Conservation (phyloP, 768 basidiomycete species). For the Mycena albidolilacea region DNA sequence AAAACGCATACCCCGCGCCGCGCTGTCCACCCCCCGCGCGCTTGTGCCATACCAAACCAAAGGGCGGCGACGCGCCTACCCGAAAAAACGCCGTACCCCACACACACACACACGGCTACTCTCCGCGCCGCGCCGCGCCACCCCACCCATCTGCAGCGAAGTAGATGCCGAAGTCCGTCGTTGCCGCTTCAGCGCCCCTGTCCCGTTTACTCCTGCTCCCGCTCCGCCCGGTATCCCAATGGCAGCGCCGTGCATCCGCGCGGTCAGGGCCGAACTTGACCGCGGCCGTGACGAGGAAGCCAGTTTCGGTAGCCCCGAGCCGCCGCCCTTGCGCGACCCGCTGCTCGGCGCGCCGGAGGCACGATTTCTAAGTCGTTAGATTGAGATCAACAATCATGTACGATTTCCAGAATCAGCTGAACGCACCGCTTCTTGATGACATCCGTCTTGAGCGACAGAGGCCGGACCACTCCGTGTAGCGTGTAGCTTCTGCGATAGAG, state of each 20-base stretch:
- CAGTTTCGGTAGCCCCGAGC: constrained; percentile 77
- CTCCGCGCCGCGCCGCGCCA: background rate
- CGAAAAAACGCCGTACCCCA: too few relatives aligned
- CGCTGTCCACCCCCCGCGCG: background rate
- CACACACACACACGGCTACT: background rate
- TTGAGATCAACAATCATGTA: constrained; percentile 9
- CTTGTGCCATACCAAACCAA: background rate
- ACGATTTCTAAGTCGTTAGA: constrained; percentile 74
- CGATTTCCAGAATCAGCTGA: constrained; percentile 1
- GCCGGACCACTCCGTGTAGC: constrained; percentile 96
- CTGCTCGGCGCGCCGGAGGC: constrained; percentile 82
- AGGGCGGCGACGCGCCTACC: background rate
- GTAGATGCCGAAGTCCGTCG: constrained; percentile 82
- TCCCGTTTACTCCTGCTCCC: constrained; percentile 45
- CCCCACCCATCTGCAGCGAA: constrained; percentile 60
- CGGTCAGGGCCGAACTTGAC: constrained; percentile 65
- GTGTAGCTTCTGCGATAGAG: constrained; percentile 81
- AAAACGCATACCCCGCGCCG: background rate
- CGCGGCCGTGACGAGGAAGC: constrained; percentile 83
- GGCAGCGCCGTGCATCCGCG: constrained; percentile 43
- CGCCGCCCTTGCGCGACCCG: constrained; percentile 73
- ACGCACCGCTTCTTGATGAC: constrained; percentile 95
- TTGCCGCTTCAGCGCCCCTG: constrained; percentile 81
- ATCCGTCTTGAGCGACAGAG: constrained; percentile 95
- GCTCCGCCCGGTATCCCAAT: constrained; percentile 48